These are phyloP conservation scores for Desmodesmus armatus DNA, from an alignment of 139 green algal species.

Conservation along the genomic window DNA sequence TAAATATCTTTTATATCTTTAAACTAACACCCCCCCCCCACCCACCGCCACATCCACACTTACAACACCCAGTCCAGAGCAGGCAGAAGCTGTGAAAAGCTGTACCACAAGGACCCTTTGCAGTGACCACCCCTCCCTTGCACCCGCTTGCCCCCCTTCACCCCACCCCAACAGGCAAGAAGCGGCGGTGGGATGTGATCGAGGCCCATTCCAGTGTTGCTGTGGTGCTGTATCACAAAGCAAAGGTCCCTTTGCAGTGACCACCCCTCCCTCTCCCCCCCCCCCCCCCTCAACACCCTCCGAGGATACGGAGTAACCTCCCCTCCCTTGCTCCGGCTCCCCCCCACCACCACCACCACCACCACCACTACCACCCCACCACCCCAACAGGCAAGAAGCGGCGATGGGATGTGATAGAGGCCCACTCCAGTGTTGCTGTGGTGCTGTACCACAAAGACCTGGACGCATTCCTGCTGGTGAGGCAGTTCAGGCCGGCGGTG, in stretches of 20 bases:
- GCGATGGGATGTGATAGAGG: conserved; percentile 84
- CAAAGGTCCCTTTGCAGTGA: too few species aligned
- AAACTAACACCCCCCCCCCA: too few species aligned
- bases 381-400: conserved; percentile 64
- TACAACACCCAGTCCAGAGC: too few species aligned
- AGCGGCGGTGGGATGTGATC: not conserved
- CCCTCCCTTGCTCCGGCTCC: not conserved
- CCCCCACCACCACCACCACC: too few species aligned
- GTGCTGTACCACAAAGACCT: conserved; percentile 78
- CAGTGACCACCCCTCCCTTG: not conserved
- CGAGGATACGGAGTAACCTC: not conserved
- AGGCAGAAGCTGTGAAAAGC: not conserved
- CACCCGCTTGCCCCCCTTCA: too few species aligned
- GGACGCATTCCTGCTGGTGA: conserved; percentile 45
- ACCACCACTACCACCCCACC: too few species aligned
- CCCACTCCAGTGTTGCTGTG: conserved; percentile 75
- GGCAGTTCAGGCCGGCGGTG: conserved; percentile 87
- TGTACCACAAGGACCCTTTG: too few species aligned
- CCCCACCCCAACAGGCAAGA: conserved; percentile 61
- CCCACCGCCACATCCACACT: too few species aligned
- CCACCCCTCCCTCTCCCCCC: not conserved
- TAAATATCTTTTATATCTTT: too few species aligned
- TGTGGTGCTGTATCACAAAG: not conserved
- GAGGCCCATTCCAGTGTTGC: not conserved
- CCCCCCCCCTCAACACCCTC: not conserved